Evolutionary conservation across 2,329 filamentous ascomycete genomes (phyloP).

Genomic region (Cladosporium velox): DNA sequence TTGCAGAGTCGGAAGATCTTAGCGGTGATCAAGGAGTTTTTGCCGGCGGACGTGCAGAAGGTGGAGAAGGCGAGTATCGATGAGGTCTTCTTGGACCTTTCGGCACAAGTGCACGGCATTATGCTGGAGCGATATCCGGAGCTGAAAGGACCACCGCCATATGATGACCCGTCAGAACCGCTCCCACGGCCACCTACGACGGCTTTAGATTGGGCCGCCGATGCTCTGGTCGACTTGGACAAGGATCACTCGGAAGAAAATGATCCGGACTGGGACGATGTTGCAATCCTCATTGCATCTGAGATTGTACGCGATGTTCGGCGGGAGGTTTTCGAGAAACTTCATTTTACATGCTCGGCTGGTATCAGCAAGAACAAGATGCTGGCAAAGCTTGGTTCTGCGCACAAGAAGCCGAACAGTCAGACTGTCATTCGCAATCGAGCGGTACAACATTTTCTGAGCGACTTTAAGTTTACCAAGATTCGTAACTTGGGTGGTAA

Average conservation of each 20-base stretch:
- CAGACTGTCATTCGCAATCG: slow-evolving; percentile 93
- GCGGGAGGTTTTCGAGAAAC: slow-evolving; percentile 63
- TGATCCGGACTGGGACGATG: slow-evolving; percentile 95
- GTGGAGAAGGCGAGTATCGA: slow-evolving; percentile 95
- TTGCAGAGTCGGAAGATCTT: slow-evolving; percentile 82
- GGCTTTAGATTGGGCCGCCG: slow-evolving; percentile 78
- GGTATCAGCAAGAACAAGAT: slow-evolving; percentile 92
- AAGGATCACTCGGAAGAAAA: slow-evolving; percentile 70
- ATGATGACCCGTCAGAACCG: slow-evolving; percentile 67
- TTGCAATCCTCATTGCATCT: slow-evolving; percentile 80
- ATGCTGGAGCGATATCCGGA: slow-evolving; percentile 77
- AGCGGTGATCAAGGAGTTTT: slow-evolving; percentile 70
- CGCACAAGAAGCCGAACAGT: slow-evolving; percentile 87
- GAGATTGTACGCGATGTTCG: slow-evolving; percentile 83
- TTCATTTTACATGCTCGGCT: slow-evolving; percentile 89
- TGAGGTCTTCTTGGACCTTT: slow-evolving; percentile 92
- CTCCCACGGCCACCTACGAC: slow-evolving; percentile 73
- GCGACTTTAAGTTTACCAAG: slow-evolving; percentile 88
- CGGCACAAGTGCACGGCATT: slow-evolving; percentile 74
- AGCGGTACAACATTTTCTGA: slow-evolving; percentile 76
- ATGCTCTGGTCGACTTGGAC: slow-evolving; percentile 79
- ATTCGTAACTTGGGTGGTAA: slow-evolving; percentile 95
- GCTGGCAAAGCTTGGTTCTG: slow-evolving; percentile 89
- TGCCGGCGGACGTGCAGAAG: slow-evolving; percentile 66
- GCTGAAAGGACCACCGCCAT: slow-evolving; percentile 66